Conservation (phyloP, 371 early-diverging fungal species). For the Mortierella sp. region DNA sequence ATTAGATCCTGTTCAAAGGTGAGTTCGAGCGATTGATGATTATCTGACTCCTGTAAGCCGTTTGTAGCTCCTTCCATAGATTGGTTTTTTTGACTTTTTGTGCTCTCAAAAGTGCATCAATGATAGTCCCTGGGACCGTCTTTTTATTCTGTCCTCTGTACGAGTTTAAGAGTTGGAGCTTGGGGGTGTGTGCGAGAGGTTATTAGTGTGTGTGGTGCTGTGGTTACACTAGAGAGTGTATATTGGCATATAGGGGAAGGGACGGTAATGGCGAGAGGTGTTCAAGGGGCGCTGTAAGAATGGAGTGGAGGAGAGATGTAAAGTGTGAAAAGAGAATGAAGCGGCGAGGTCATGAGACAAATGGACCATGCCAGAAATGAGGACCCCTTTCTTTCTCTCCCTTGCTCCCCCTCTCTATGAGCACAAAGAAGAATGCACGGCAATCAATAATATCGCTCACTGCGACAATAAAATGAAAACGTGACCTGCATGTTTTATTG, state of each 20-base stretch:
- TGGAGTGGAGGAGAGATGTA: not conserved
- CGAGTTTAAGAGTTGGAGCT: slow-evolving; percentile 1
- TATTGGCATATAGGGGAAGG: not conserved
- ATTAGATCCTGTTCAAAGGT: slow-evolving; percentile 1
- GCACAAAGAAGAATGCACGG: not conserved
- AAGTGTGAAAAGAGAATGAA: not conserved
- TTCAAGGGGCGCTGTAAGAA: not conserved
- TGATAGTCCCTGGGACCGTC: slow-evolving; percentile 16
- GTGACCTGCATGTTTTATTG: not conserved
- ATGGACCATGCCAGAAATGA: not conserved
- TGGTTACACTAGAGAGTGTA: slow-evolving; percentile 2
- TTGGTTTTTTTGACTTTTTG: slow-evolving; percentile 6
- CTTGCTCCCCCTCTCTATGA: not conserved
- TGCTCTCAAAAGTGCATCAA: not conserved
- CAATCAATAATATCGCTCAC: no score
- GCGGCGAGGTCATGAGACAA: not conserved
- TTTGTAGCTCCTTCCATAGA: slow-evolving; percentile 1
- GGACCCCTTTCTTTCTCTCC: slow-evolving; percentile 2
- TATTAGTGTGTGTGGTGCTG: not conserved
- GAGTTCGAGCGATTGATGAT: not conserved
- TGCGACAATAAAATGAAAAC: not conserved
- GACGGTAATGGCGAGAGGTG: not conserved
- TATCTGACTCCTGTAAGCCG: slow-evolving; percentile 6
- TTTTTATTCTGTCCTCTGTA: not conserved
- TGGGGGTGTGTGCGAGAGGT: not conserved